Evolutionary conservation across 768 basidiomycete genomes (phyloP).

Genomic region (Saitozyma sp.): DNA sequence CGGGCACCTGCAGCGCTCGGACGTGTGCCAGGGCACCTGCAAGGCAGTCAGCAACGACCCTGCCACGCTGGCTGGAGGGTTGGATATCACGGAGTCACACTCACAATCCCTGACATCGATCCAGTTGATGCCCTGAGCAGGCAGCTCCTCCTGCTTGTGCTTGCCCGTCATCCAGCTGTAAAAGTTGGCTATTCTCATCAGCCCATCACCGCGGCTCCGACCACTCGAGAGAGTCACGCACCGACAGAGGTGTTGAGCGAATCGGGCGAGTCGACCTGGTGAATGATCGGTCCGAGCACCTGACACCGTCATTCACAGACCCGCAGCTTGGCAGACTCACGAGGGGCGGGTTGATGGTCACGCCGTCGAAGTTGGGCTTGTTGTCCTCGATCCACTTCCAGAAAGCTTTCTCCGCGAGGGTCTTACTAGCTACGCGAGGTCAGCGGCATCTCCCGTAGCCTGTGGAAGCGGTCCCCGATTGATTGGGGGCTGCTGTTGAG

Average conservation of each 20-base stretch:
- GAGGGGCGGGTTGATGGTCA: slow-evolving; percentile 47
- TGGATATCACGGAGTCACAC: background rate
- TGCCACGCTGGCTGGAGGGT: background rate
- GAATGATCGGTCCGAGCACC: slow-evolving; percentile 54
- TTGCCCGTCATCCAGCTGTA: slow-evolving; percentile 42
- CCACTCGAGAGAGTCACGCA: slow-evolving; percentile 9
- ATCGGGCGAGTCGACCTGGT: slow-evolving; percentile 53
- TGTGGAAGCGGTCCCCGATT: too few species aligned
- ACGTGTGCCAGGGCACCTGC: slow-evolving; percentile 61
- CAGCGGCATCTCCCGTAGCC: too few species aligned
- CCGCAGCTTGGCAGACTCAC: too few species aligned
- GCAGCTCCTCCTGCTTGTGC: slow-evolving; percentile 45
- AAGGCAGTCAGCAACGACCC: background rate
- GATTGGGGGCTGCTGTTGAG: too few species aligned
- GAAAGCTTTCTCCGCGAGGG: slow-evolving; percentile 45
- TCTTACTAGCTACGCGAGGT: slow-evolving; percentile 30
- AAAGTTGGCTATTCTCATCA: slow-evolving; percentile 28
- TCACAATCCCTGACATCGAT: slow-evolving; percentile 45
- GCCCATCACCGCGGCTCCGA: background rate
- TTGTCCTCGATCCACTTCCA: slow-evolving; percentile 47
- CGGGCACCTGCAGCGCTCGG: slow-evolving; percentile 58
- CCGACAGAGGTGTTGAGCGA: slow-evolving; percentile 54
- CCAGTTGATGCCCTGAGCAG: slow-evolving; percentile 34
- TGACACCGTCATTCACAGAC: too few species aligned
- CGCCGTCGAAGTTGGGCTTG: slow-evolving; percentile 45